Percentiles rank a stretch among this genome's conserved stretches.
Evolutionary conservation across 805 yeast genomes (phyloP).

Genomic region (Torulaspora delbrueckii): DNA sequence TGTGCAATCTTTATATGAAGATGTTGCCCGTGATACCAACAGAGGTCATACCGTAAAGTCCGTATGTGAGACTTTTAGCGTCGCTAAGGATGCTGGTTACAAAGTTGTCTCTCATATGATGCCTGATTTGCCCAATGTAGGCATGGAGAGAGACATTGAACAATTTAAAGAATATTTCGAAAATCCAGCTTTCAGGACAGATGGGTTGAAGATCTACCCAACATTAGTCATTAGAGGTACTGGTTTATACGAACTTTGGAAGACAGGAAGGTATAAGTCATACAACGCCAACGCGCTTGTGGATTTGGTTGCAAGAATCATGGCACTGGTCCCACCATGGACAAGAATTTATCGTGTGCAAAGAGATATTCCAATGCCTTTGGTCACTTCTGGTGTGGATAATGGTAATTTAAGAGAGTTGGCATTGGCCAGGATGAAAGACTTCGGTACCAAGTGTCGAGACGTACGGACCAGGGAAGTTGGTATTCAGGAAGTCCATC

Average conservation of each 20-base stretch:
- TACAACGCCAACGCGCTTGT: constrained; percentile 92
- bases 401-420: constrained; percentile 94
- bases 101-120: constrained; percentile 98
- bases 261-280: constrained; percentile 88
- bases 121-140: constrained; percentile 99
- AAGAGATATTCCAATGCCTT: constrained; percentile 98
- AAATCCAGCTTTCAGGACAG: constrained; percentile 94
- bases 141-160: constrained; percentile 95
- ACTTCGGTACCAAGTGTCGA: constrained; percentile 91
- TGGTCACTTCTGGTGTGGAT: constrained; percentile 96
- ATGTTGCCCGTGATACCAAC: constrained; percentile 96
- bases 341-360: constrained; percentile 97
- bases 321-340: constrained; percentile 98
- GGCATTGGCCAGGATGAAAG: constrained; percentile 96
- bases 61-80: constrained; percentile 90
- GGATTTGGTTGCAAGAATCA: constrained; percentile 89
- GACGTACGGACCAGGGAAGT: constrained; percentile 98
- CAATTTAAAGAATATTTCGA: constrained; percentile 96
- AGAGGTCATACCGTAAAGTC: constrained; percentile 97
- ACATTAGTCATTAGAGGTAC: constrained; percentile 96
- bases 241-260: constrained; percentile 95
- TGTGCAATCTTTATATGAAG: constrained; percentile 95
- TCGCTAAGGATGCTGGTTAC: constrained; percentile 97
- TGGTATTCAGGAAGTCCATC: constrained; percentile 97
- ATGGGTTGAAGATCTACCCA: constrained; percentile 92